Conservation (phyloP, 176 grass and related monocot genomes). For the Tillandsia fasciculata region DNA sequence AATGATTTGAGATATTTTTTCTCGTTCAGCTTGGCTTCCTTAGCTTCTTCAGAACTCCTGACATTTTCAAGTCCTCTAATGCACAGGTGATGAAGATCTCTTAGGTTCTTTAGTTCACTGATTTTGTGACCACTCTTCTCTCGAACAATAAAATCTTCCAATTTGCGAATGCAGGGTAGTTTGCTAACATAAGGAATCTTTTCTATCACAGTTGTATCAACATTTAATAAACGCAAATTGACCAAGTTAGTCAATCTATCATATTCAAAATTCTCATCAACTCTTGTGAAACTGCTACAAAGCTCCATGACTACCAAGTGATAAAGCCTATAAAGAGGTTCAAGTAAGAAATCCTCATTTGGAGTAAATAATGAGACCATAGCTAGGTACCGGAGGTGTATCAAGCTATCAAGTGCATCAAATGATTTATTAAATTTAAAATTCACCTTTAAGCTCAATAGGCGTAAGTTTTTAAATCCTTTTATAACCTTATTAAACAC, state of each 20-base stretch:
- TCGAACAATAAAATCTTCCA: conserved; percentile 1
- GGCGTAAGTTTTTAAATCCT: neutral
- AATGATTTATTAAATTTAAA: neutral
- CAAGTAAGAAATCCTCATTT: too few relatives aligned
- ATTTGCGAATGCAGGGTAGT: conserved; percentile 18
- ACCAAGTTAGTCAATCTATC: neutral
- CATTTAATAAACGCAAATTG: conserved; percentile 1
- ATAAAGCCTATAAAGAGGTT: too few relatives aligned
- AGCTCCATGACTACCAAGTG: too few relatives aligned
- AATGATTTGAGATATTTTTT: conserved; percentile 4
- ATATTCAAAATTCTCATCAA: neutral
- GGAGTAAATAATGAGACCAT: neutral
- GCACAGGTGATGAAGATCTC: conserved; percentile 8
- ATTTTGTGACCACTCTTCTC: conserved; percentile 9
- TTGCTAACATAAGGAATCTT: conserved; percentile 10
- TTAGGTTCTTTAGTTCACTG: conserved; percentile 1
- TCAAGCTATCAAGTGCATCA: neutral
- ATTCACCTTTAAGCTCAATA: neutral
- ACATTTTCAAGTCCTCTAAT: conserved; percentile 18
- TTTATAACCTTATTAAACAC: neutral
- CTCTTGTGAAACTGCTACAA: too few relatives aligned
- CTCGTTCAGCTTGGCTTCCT: neutral
- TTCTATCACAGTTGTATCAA: neutral
- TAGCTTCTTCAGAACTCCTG: neutral
- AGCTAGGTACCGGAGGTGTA: neutral